Evolutionary conservation across 305 asterid genomes (phyloP).

Genomic region (Fraxinus xanthoxyloides): DNA sequence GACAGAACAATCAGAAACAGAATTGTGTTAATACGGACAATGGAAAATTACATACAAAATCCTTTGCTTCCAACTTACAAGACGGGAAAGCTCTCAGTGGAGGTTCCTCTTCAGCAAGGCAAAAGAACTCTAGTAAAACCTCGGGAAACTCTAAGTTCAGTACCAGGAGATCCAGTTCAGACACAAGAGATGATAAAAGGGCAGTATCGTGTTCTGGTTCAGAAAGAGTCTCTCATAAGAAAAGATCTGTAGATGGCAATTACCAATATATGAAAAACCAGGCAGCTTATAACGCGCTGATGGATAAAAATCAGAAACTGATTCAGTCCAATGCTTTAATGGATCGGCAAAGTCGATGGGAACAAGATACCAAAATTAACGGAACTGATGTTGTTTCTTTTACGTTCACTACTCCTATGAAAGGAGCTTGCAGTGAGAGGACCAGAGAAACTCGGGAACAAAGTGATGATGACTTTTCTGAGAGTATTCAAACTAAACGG

Average conservation of each 20-base stretch:
- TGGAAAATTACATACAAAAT: slow-evolving; percentile 47
- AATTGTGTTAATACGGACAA: slow-evolving; percentile 45
- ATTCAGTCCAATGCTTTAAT: slow-evolving; percentile 31
- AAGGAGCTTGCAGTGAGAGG: slow-evolving; percentile 33
- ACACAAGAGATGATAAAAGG: slow-evolving; percentile 40
- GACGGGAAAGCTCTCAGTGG: slow-evolving; percentile 40
- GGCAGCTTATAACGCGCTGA: slow-evolving; percentile 22
- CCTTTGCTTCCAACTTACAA: slow-evolving; percentile 30
- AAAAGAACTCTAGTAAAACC: slow-evolving; percentile 42
- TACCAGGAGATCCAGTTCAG: slow-evolving; percentile 49
- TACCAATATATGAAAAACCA: slow-evolving; percentile 51
- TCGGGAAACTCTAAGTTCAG: slow-evolving; percentile 45
- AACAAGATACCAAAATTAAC: slow-evolving; percentile 39
- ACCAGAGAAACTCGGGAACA: slow-evolving; percentile 38
- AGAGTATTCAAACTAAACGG: slow-evolving; percentile 21
- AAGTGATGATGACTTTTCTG: slow-evolving; percentile 16
- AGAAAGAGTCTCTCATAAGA: slow-evolving; percentile 49
- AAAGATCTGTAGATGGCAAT: slow-evolving; percentile 66
- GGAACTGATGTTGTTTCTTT: slow-evolving; percentile 79
- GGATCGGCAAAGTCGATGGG: slow-evolving; percentile 41
- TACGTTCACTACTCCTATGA: slow-evolving; percentile 86
- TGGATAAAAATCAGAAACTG: slow-evolving; percentile 37
- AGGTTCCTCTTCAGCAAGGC: slow-evolving; percentile 47
- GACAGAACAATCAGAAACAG: slow-evolving; percentile 86
- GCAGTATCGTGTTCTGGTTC: slow-evolving; percentile 42